Base-by-base conservation (phyloP, 805 yeast genomes). In the Metschnikowia kunwiensis region DNA sequence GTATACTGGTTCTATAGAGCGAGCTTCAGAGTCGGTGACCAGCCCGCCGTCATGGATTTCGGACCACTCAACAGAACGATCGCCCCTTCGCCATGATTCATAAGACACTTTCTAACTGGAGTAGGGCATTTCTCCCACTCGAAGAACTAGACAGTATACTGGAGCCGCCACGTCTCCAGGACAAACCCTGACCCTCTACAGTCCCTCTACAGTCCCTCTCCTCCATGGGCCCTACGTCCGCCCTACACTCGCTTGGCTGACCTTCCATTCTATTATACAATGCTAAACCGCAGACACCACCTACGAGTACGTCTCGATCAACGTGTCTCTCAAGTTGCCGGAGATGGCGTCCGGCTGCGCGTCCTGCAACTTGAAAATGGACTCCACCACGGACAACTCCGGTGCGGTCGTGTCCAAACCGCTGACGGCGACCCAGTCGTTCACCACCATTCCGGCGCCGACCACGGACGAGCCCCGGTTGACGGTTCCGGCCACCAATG, bases 391-490 rank as follows among this genome's bases (percentile, higher is more conserved):
- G 53, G 96, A 87, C 57, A 93, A 74, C 68, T 93, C 99, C 32
- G 98, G 97, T 31, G 98, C 97, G 48, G 99, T 89, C 40, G 98
- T 93, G 68, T 93, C 97, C 52, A 86, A 75, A 49, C 99, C 99
- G 31, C 96, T 75, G 27, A 94, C 97, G 20, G 97, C 94, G 50
- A 91, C 72, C 94, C 97, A 93, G 69, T 93, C 99, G 61, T 93
- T 93, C 35, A 89, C 98, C 36, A 93, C 97, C 80, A 93, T 80
- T 52, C 99, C 99, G 30, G 97, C 97, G 56, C 98, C 98, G 43
- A 93, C 95, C 32, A 91, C 97, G 4, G 95, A 68, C 19, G 96
- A 86, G 66, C 99, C 99, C 65, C 98, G 82, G 72, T 93, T 93
- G 42, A 93, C 89, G 25, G 97, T 89, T 64, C 99, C 99, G 5